Evolutionary conservation across 768 basidiomycete genomes (phyloP).

Genomic region (Macrocybe gigantea): DNA sequence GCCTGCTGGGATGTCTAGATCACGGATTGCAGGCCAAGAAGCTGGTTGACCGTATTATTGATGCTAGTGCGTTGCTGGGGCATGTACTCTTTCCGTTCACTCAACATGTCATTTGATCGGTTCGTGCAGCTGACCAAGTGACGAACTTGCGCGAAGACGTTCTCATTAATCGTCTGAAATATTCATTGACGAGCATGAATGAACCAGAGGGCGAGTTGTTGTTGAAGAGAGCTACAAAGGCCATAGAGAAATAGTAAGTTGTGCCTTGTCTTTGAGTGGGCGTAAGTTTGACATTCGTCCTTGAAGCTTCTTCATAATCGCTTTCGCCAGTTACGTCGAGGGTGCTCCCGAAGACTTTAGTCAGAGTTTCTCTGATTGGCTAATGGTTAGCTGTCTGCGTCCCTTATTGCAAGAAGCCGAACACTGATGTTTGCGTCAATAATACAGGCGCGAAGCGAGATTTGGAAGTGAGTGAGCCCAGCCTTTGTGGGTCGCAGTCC

Average conservation of each 20-base stretch:
- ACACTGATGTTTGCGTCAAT: background rate
- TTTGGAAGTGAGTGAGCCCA: slow-evolving; percentile 71
- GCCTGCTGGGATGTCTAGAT: slow-evolving; percentile 89
- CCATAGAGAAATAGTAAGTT: slow-evolving; percentile 86
- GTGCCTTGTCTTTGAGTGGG: background rate
- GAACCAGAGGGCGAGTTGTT: slow-evolving; percentile 52
- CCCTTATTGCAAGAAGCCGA: background rate
- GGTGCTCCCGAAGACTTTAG: slow-evolving; percentile 54
- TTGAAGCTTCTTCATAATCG: slow-evolving; percentile 85
- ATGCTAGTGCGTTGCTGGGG: slow-evolving; percentile 41
- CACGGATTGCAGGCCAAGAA: slow-evolving; percentile 80
- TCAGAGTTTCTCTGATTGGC: slow-evolving; percentile 81
- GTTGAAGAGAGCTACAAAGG: slow-evolving; percentile 63
- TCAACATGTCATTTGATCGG: background rate
- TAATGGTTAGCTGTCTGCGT: slow-evolving; percentile 46
- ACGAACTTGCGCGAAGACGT: slow-evolving; percentile 90
- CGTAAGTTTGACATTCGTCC: background rate
- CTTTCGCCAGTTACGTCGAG: slow-evolving; percentile 85
- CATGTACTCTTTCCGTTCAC: background rate
- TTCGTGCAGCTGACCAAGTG: slow-evolving; percentile 77
- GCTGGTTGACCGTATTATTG: slow-evolving; percentile 87
- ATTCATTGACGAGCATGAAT: slow-evolving; percentile 76
- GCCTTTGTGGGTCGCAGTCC: background rate
- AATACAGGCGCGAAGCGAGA: slow-evolving; percentile 72
- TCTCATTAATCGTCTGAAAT: slow-evolving; percentile 74